Conservation (phyloP, 805 yeast species). For the Ogataea pilisensis region DNA sequence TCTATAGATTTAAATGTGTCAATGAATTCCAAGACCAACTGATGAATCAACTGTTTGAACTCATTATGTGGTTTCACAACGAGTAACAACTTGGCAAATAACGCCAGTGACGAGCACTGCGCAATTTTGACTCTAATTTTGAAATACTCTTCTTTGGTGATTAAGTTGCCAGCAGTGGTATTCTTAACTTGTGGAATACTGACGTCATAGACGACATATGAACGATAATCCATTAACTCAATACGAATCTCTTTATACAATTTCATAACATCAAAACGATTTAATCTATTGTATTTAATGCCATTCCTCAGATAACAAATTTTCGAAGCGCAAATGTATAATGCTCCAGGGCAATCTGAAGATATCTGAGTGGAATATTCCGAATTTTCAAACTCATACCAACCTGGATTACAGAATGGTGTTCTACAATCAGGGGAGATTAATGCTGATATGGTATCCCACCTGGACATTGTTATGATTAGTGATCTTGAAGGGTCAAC, state of each 20-base stretch:
- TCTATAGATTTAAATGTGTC: slow-evolving; percentile 37
- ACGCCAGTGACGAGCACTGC: slow-evolving; percentile 41
- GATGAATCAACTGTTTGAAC: slow-evolving; percentile 22
- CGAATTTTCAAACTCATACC: slow-evolving; percentile 32
- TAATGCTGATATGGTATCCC: slow-evolving; percentile 39
- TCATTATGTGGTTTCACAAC: slow-evolving; percentile 27
- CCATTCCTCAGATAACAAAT: slow-evolving; percentile 28
- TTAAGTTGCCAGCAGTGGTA: background rate
- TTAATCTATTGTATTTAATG: slow-evolving; percentile 9
- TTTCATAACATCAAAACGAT: slow-evolving; percentile 5
- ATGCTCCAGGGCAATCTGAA: slow-evolving; percentile 41
- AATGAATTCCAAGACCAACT: slow-evolving; percentile 36
- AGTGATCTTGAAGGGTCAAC: slow-evolving; percentile 32
- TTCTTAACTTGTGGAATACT: background rate
- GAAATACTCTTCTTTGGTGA: slow-evolving; percentile 18
- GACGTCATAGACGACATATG: slow-evolving; percentile 26
- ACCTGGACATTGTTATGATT: slow-evolving; percentile 35
- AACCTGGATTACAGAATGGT: slow-evolving; percentile 35
- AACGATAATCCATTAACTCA: slow-evolving; percentile 30
- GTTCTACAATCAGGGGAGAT: slow-evolving; percentile 40
- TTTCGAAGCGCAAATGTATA: slow-evolving; percentile 34
- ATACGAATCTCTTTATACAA: slow-evolving; percentile 26
- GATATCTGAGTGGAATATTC: slow-evolving; percentile 32
- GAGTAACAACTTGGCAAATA: slow-evolving; percentile 26
- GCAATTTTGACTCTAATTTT: slow-evolving; percentile 32